Evolutionary conservation across 2,329 filamentous ascomycete genomes (phyloP), one percentile per base, ranked within the genome.

Genomic region (Fusarium chuoi): DNA sequence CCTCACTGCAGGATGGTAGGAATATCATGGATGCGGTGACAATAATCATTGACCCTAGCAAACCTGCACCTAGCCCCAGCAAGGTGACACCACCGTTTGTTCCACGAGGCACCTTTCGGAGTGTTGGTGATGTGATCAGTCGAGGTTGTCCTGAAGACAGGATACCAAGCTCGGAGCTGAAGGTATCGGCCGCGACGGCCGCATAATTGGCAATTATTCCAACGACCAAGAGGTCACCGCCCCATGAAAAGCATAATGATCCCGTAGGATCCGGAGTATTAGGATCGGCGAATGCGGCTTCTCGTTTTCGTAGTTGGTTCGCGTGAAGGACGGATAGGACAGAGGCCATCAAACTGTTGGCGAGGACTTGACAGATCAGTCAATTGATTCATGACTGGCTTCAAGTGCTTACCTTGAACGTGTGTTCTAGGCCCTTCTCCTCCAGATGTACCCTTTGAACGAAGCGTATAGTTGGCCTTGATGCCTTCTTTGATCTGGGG

Each of bases 141-240:
- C 95, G 91, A 14, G 96, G 96, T 49, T 89, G 85, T 30, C 88
- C 88, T 67, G 87, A 89, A 12, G 95, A 93, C 18, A 99, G 87
- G 64, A 99, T 99, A 20, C 96, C 96, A 26, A 99, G 90, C 84
- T 99, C 96, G 17, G 95, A 98, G 65, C 93, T 95, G 81, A 98
- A 96, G 0, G 96, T 99, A 82, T 99, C 96, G 56, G 96, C 94
- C 26, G 94, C 91, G 15, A 97, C 95, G 55, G 94, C 94, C 33
- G 95, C 96, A 79, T 99, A 99, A 84, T 98, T 96, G 46, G 90
- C 90, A 74, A 93, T 89, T 74, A 93, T 91, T 18, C 91, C 91
- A 26, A 92, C 79, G 17, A 92, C 84, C 8, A 92, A 84, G 10
- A 92, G 81, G 77, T 92, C 90, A 41, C 90, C 91, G 55, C 85